Base-by-base conservation (phyloP, 169 alveolate species). In the Cyclospora cayetanensis region DNA sequence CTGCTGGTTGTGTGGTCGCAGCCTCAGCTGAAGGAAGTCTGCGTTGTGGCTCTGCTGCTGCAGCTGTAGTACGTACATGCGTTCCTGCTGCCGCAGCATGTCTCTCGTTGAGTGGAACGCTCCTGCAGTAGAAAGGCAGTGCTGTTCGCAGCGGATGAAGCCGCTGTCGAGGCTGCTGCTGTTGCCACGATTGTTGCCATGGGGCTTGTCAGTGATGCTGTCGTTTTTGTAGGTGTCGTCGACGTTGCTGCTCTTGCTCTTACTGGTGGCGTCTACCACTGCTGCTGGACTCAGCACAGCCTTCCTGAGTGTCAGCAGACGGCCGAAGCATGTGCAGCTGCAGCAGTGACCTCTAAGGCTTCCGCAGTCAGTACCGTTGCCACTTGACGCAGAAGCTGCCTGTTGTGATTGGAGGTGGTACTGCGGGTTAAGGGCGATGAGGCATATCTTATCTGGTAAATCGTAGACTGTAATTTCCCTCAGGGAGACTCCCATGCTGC, bases 1-100 rank as follows among this genome's bases (percentile, higher is more conserved):
- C 85, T 74, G 85, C 39, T n/a, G 20, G 42, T 41, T 9, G 41
- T 27, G 65, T 22, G 65, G 41, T 35, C 85, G 85, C 85, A 74
- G 85, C 85, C 29, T 55, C 65, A 74, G 65, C 85, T 63, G 15
- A 35, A 74, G 39, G 25, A 42, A 37, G 22, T 74, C 85, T 12
- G 41, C 52, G 65, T 41, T 74, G 85, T 74, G 85, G 52, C 85
- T 55, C 85, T 74, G 85, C 85, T 74, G 85, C 85, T 74, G 85
- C 85, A 37, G 85, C 12, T 39, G 63, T 15, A 0, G 60, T 5
- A 2, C 4, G 65, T 37, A 74, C 85, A 29, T 35, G 34, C 42
- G 85, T 39, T 74, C 65, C 63, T 74, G 85, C 37, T 74, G 85
- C 85, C n/a, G 85, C 85, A 74, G 85, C 85, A 18, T 35, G 65